Conservation (phyloP, 495 filamentous ascomycete genomes). For the Penicillium canescens region DNA sequence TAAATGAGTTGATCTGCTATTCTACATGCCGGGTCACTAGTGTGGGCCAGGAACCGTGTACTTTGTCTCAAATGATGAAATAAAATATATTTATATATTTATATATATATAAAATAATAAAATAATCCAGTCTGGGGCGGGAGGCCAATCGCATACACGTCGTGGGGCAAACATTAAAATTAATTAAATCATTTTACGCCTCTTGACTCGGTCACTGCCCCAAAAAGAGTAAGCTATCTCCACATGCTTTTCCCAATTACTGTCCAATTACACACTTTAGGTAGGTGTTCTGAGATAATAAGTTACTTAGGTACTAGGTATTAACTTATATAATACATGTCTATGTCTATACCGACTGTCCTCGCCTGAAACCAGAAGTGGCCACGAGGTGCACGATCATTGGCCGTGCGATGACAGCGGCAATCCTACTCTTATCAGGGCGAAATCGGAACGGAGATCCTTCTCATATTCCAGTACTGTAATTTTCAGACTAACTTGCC, state of each 20-base stretch:
- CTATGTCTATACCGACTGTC: background rate
- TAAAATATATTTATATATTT: background rate
- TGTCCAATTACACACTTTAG: no score
- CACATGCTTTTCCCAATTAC: no score
- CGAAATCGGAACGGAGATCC: background rate
- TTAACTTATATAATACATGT: background rate
- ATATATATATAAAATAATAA: no score
- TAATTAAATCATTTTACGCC: no score
- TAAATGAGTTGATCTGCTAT: constrained; percentile 50
- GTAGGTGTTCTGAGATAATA: no score
- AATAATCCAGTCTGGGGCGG: no score
- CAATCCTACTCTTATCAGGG: constrained; percentile 32
- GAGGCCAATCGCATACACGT: no score
- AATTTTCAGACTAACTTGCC: no score
- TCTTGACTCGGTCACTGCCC: background rate
- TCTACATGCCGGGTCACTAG: constrained; percentile 37
- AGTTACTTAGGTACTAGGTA: no score
- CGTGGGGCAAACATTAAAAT: no score
- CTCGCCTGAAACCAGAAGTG: constrained; percentile 12
- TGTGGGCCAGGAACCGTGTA: constrained; percentile 38
- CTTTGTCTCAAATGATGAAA: constrained; percentile 6
- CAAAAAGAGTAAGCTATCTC: background rate
- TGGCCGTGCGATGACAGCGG: constrained; percentile 28
- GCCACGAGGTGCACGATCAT: constrained; percentile 27
- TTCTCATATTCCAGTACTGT: background rate